Evolutionary conservation across 2,329 filamentous ascomycete species (phyloP), one percentile per base, ranked within the genome.

Genomic region (Monilinia fructigena): DNA sequence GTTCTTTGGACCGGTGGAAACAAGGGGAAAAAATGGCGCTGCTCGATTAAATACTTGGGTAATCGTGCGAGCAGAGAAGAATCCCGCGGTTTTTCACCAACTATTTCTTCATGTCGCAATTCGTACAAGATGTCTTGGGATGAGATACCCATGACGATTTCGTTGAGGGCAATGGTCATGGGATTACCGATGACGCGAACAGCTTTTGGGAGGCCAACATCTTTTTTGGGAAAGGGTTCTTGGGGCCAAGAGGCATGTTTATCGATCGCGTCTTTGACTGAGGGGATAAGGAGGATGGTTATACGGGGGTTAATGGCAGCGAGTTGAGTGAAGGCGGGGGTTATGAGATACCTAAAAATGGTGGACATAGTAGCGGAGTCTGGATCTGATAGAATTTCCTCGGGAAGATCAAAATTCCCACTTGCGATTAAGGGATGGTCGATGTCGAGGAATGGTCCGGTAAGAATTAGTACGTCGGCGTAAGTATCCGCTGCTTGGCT

Each of bases 181-280:
- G 95, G 95, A 75, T 98, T 98, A 2, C 93, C 92, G 20, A 97
- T 86, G 72, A 96, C 85, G 65, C 86, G 87, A 14, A 85, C 89
- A 66, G 89, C 83, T 76, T 92, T 94, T 14, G 90, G 90, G 6
- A 98, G 82, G 5, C 90, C 91, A 8, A 98, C 68, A 4, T 93
- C 90, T 73, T 88, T 90, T 70, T 83, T 82, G 1, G 81, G 77
- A 52, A 97, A 86, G 38, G 86, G 85, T 75, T 91, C 89, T 74
- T 92, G 89, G 0, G 93, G 92, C 88, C 92, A 98, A 20, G 91
- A 89, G 67, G 95, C 90, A 78, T 96, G 92, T 74, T 91, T 91
- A 79, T 86, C 88, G 69, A 96, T 82, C 11, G 89, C 85, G 74
- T 96, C 92, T 62, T 94, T 90, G 35, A 96, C 86, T 0, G 91